Conservation (phyloP, 2,329 filamentous ascomycete genomes). For the Cyclaneusma minus region DNA sequence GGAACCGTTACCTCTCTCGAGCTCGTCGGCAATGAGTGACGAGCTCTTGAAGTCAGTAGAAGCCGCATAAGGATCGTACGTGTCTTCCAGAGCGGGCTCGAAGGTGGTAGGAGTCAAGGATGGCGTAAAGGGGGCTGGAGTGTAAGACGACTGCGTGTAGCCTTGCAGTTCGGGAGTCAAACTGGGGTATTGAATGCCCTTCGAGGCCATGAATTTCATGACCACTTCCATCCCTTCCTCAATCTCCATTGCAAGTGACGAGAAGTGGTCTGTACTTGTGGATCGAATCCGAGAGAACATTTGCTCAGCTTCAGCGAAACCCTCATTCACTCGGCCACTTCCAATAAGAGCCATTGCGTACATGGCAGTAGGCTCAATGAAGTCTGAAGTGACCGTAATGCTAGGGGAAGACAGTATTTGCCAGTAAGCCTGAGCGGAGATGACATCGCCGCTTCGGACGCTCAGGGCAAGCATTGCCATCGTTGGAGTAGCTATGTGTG, state of each 20-base stretch:
- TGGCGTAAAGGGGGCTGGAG: conserved; percentile 35
- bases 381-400: conserved; percentile 40
- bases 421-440: conserved; percentile 69
- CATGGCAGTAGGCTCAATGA: conserved; percentile 84
- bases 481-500: conserved; percentile 40
- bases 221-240: conserved; percentile 71
- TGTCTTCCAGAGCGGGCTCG: conserved; percentile 62
- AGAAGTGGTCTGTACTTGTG: conserved; percentile 30
- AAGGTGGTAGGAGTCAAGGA: conserved; percentile 33
- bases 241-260: conserved; percentile 59
- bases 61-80: conserved; percentile 79
- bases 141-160: conserved; percentile 31
- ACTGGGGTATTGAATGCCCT: conserved; percentile 38
- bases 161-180: conserved; percentile 30
- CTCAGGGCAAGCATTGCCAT: conserved; percentile 79
- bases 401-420: conserved; percentile 49
- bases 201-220: conserved; percentile 38
- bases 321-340: conserved; percentile 71
- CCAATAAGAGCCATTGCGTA: conserved; percentile 78
- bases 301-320: conserved; percentile 59
- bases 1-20: conserved; percentile 66
- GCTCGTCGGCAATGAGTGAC: conserved; percentile 72
- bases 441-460: conserved; percentile 66
- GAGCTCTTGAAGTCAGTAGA: conserved; percentile 91
- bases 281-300: conserved; percentile 79